These are phyloP conservation scores for Thozetella sp. DNA, from an alignment of 495 filamentous ascomycete genomes.

Conservation along the genomic window DNA sequence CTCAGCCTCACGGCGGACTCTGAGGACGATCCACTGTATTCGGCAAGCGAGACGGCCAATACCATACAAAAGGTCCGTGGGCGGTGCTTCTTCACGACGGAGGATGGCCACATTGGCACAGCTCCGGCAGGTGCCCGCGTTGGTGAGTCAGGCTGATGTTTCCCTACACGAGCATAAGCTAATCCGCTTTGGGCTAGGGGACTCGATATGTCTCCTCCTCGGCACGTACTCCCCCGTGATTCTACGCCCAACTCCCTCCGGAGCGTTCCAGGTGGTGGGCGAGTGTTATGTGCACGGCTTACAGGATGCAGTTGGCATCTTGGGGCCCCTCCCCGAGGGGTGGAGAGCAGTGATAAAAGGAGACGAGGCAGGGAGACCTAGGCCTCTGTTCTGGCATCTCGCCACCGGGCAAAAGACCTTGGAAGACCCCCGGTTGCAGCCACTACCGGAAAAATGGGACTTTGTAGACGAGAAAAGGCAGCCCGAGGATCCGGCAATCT, in stretches of 20 bases:
- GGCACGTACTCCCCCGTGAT: conserved; percentile 13
- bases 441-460: neutral
- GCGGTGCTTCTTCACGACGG: neutral
- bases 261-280: conserved; percentile 11
- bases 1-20: neutral
- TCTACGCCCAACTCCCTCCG: conserved; percentile 6
- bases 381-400: neutral
- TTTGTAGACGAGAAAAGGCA: neutral
- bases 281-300: conserved; percentile 15
- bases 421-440: neutral
- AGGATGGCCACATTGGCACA: conserved; percentile 11
- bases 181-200: conserved; percentile 4
- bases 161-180: neutral
- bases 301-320: neutral
- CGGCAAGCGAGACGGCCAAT: neutral
- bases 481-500: neutral
- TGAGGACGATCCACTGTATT: neutral
- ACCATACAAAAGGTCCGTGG: neutral
- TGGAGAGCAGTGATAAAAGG: neutral
- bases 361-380: neutral
- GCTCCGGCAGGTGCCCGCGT: conserved; percentile 3
- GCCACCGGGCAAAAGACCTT: neutral
- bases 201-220: conserved; percentile 11
- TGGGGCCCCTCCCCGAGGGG: neutral
- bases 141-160: conserved; percentile 7